Conservation (phyloP, 805 yeast species). For the Tetrapisispora fleetii region DNA sequence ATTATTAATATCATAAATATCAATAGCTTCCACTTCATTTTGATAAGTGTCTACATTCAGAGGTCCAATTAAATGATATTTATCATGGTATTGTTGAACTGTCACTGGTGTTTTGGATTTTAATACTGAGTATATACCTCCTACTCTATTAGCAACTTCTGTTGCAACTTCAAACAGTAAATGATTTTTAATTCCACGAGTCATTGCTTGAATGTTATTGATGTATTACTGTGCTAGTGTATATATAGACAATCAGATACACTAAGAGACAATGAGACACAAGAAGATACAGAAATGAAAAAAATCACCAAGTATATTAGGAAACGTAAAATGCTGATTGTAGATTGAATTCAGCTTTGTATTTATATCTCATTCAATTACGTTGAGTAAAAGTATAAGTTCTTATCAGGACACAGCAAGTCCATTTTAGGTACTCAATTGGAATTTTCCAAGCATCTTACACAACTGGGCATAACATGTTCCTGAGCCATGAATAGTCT, state of each 20-base stretch:
- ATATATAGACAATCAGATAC: too few relatives aligned
- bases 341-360: background rate
- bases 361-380: background rate
- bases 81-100: conserved; percentile 79
- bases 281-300: background rate
- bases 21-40: conserved; percentile 72
- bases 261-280: too few relatives aligned
- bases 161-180: conserved; percentile 90
- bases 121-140: conserved; percentile 93
- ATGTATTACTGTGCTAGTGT: background rate
- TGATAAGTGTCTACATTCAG: conserved; percentile 63
- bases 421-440: background rate
- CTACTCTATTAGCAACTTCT: conserved; percentile 95
- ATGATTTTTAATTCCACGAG: conserved; percentile 81
- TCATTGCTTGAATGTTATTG: conserved; percentile 33
- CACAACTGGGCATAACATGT: too few relatives aligned
- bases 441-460: too few relatives aligned
- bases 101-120: conserved; percentile 96
- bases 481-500: too few relatives aligned
- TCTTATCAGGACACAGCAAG: background rate
- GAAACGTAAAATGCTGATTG: too few relatives aligned
- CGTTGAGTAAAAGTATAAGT: background rate
- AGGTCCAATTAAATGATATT: conserved; percentile 84
- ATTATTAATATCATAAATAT: conserved; percentile 39
- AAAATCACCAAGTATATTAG: too few relatives aligned